Conservation (phyloP, 1,284 basidiomycete genomes). For the Abortiporus biennis region DNA sequence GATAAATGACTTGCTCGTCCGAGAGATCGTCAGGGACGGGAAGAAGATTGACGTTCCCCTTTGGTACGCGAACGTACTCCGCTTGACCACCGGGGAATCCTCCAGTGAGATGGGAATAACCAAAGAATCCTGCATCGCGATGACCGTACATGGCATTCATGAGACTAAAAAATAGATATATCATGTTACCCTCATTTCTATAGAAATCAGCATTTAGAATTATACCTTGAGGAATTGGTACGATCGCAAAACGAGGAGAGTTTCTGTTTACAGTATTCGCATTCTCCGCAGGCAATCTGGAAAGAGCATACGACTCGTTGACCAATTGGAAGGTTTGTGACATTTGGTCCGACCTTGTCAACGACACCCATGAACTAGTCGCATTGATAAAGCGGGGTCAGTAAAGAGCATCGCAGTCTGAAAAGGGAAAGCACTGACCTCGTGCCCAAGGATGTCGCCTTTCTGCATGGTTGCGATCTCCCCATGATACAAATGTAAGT, state of each 20-base stretch:
- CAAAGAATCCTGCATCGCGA: constrained; percentile 68
- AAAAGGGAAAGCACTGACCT: constrained; percentile 27
- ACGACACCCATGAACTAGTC: constrained; percentile 66
- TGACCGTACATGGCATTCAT: constrained; percentile 67
- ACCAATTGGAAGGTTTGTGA: constrained; percentile 52
- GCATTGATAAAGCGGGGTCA: background rate
- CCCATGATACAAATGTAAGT: constrained; percentile 64
- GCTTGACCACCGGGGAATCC: constrained; percentile 73
- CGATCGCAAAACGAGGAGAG: constrained; percentile 67
- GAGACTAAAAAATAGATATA: constrained; percentile 29
- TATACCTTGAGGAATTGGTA: constrained; percentile 64
- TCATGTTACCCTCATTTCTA: no score
- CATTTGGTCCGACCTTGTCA: constrained; percentile 57
- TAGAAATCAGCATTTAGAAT: no score
- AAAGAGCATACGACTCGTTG: constrained; percentile 73
- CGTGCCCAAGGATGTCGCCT: constrained; percentile 76
- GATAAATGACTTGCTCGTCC: constrained; percentile 59
- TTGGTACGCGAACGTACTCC: constrained; percentile 64
- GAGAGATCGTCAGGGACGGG: constrained; percentile 60
- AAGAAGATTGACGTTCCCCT: constrained; percentile 66
- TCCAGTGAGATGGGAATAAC: constrained; percentile 70
- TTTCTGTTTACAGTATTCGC: constrained; percentile 68
- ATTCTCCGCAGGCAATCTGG: constrained; percentile 75
- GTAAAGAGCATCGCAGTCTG: constrained; percentile 3
- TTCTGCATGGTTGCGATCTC: constrained; percentile 62